Conservation (phyloP, 108 stramenopile genomes). For the Stephanodiscus minutulus region DNA sequence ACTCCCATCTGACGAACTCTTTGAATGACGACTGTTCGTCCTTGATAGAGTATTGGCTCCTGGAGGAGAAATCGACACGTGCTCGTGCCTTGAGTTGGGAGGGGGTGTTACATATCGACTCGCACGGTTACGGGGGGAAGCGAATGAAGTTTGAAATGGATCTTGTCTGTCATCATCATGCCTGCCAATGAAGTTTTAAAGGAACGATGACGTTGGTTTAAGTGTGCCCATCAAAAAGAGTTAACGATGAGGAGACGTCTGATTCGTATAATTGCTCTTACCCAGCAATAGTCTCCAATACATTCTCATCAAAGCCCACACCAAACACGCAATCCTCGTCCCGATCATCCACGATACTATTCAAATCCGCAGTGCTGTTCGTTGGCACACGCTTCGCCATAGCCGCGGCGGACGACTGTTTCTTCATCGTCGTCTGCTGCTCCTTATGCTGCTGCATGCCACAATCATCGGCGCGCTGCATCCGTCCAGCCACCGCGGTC, state of each 20-base stretch:
- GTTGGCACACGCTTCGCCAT: not conserved
- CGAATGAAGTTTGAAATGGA: constrained; percentile 10
- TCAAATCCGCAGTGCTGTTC: too few species aligned
- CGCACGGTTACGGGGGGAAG: not conserved
- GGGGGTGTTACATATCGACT: constrained; percentile 32
- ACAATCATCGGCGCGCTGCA: constrained; percentile 39
- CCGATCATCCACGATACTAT: constrained; percentile 37
- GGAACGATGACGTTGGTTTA: not conserved
- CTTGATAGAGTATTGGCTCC: constrained; percentile 16
- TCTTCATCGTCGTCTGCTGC: constrained; percentile 20
- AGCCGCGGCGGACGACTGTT: constrained; percentile 9
- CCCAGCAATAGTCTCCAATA: constrained; percentile 40
- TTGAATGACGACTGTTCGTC: constrained; percentile 35
- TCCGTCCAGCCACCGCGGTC: constrained; percentile 43
- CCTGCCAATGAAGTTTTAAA: not conserved
- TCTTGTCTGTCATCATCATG: constrained; percentile 28
- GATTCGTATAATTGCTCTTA: constrained; percentile 6
- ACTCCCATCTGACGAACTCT: constrained; percentile 48
- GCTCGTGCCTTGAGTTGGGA: constrained; percentile 25
- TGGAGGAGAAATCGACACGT: constrained; percentile 25
- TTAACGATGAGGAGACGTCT: too few species aligned
- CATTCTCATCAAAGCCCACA: constrained; percentile 18
- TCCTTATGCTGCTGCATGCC: constrained; percentile 22
- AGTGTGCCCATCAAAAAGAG: not conserved
- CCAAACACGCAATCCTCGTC: constrained; percentile 18